Percentiles rank a stretch among this genome's conserved stretches.
Conservation (phyloP, 495 filamentous ascomycete genomes). For the Penicillium odoratum region DNA sequence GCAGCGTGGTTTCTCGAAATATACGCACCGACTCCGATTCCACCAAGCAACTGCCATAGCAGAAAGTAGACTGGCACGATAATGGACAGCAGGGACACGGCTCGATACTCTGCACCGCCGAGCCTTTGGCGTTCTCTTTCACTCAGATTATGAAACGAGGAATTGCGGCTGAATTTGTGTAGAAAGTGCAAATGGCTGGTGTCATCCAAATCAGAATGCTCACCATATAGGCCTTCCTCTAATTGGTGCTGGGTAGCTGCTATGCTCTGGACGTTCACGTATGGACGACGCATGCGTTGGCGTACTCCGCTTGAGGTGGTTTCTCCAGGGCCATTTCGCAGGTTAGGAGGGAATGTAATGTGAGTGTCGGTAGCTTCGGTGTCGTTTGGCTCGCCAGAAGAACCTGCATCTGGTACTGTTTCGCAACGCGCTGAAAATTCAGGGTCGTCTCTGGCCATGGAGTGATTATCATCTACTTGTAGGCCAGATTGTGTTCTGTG, state of each 20-base stretch:
- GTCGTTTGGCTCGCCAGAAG: neutral
- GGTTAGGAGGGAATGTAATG: neutral
- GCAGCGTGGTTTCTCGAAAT: constrained; percentile 59
- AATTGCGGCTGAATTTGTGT: constrained; percentile 56
- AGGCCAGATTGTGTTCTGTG: neutral
- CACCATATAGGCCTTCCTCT: neutral
- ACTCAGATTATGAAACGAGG: constrained; percentile 68
- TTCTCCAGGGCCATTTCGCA: neutral
- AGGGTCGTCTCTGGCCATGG: neutral
- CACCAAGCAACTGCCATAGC: constrained; percentile 69
- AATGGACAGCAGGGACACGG: constrained; percentile 65
- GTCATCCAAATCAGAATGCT: neutral
- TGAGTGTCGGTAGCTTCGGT: neutral
- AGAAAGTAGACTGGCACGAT: constrained; percentile 76
- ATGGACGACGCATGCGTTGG: neutral
- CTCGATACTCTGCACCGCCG: constrained; percentile 78
- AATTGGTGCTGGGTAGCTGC: neutral
- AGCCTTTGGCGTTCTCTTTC: constrained; percentile 67
- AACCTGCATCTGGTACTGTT: neutral
- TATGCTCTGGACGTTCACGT: neutral
- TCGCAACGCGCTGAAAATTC: neutral
- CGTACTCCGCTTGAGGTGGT: neutral
- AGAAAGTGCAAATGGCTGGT: neutral
- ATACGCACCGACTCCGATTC: constrained; percentile 71
- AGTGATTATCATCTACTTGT: neutral